Base-by-base conservation (phyloP, 2,329 filamentous ascomycete genomes). In the Hymenoscyphus fructigenus region DNA sequence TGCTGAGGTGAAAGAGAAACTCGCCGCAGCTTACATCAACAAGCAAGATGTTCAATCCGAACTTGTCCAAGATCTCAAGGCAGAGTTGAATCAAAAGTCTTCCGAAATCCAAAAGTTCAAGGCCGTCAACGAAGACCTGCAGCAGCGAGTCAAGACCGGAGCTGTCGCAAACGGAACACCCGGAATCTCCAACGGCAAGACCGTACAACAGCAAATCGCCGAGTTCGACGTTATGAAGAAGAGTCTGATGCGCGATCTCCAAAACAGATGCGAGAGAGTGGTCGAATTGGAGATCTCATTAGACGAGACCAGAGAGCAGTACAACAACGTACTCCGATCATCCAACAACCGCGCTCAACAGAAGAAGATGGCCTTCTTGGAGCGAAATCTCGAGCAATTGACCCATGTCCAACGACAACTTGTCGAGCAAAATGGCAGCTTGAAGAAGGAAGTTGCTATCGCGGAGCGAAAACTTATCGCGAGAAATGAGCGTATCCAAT, bases 161-260 rank as follows among this genome's bases (percentile, higher is more conserved):
- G 79, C 79, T 38, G 83, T 82, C 20, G 84, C 88, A 29, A 92
- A 88, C 68, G 87, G 87, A 55, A 78, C 81, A 23, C 77, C 79
- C 57, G 79, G 82, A 60, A 79, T 89, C 75, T 81, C 87, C 63
- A 92, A 91, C 73, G 91, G 91, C 83, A 97, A 97, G 84, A 96
- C 92, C 14, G 87, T 98, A 56, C 93, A 96, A 77, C 94, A 99
- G 81, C 95, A 98, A 80, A 96, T 99, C 78, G 92, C 94, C 65
- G 95, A 99, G 77, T 99, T 99, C 73, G 95, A 99, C 78, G 91
- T 92, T 66, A 99, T 99, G 93, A 99, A 99, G 88, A 99, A 99
- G 87, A 96, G 91, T 70, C 84, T 99, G 71, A 99, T 99, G 95
- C 91, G 95, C 65, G 95, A 99, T 79, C 83, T 99, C 70, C 95